Percentiles rank a stretch among this genome's conserved stretches.
Evolutionary conservation across 768 basidiomycete genomes (phyloP).

Genomic region (Fomitopsis serialis): DNA sequence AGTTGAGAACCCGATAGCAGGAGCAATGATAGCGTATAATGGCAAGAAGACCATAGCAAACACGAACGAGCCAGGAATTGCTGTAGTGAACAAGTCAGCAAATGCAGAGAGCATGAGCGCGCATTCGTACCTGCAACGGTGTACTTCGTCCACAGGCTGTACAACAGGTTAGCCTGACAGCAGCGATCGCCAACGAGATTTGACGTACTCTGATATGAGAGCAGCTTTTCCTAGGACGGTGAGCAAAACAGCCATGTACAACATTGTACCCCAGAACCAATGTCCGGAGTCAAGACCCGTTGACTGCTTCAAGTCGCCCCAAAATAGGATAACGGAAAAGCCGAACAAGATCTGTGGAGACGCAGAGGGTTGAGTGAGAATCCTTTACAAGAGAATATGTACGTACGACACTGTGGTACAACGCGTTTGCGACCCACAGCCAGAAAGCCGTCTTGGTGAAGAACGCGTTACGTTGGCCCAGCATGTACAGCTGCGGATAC

Average conservation of each 20-base stretch:
- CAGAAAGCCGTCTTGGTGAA: slow-evolving; percentile 90
- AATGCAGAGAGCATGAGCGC: not conserved
- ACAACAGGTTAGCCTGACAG: not conserved
- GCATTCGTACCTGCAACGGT: slow-evolving; percentile 73
- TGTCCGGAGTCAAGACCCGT: slow-evolving; percentile 85
- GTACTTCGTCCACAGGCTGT: slow-evolving; percentile 98
- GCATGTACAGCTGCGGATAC: slow-evolving; percentile 92
- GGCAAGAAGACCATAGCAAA: slow-evolving; percentile 97
- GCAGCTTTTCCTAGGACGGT: slow-evolving; percentile 98
- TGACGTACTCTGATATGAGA: slow-evolving; percentile 89
- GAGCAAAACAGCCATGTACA: slow-evolving; percentile 90
- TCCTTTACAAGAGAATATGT: not conserved
- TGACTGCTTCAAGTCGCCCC: slow-evolving; percentile 83
- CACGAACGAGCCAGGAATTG: slow-evolving; percentile 94
- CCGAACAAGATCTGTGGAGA: slow-evolving; percentile 68
- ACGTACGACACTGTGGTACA: slow-evolving; percentile 84
- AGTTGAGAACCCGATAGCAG: slow-evolving; percentile 80
- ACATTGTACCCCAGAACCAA: slow-evolving; percentile 98
- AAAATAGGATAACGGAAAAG: slow-evolving; percentile 87
- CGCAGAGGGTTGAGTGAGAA: too few species aligned
- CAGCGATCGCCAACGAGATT: not conserved
- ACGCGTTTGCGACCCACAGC: slow-evolving; percentile 85
- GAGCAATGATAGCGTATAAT: slow-evolving; percentile 83
- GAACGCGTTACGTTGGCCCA: slow-evolving; percentile 93
- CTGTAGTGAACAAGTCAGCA: slow-evolving; percentile 29